Evolutionary conservation across 2,329 filamentous ascomycete species (phyloP), one percentile per base, ranked within the genome.

Genomic region (Daldinia sp.): DNA sequence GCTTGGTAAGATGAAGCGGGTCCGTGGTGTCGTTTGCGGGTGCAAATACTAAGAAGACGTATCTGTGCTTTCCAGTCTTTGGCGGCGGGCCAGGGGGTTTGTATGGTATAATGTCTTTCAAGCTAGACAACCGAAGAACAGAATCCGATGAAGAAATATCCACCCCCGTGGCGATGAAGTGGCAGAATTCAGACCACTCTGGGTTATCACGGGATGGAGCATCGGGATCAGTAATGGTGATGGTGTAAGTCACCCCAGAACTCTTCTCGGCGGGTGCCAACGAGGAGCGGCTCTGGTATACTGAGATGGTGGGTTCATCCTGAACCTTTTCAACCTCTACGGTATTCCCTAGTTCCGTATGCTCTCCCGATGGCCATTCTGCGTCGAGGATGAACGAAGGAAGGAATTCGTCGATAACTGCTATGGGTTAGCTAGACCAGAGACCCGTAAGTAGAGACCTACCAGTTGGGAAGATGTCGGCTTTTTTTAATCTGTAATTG

Each of bases 371-470:
- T 1, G 77, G 73, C 58, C 81, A 79, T 75, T 83, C 84, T 37
- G 74, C 77, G 7, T 85, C 76, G 37, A 89, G 70, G 35, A 80
- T 78, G 54, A 87, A 76, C 5, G 78, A 78, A 4, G 87, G 86
- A 3, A 79, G 73, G 73, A 90, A 89, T 63, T 85, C 81, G 66
- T 88, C 81, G 60, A 89, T 80, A 17, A 89, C 85, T 58, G 21
- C 5, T 4, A 19, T 13, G 41, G 13, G 29, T 64, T 21, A 43
- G 53, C 7, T 27, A 25, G 32, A 15, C 10, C 11, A 15, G 15
- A 30, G 4, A 10, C 15, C 3, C 35, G 8, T 35, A 50, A 8
- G 47, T 30, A 21, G 17, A 21, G 43, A 54, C 53, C 51, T 68
- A 76, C 76, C 76, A 58, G 76, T 76, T 19, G 61, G 58, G 39